Base-by-base conservation (phyloP, 108 stramenopile genomes). In the Skeletonema grethae region DNA sequence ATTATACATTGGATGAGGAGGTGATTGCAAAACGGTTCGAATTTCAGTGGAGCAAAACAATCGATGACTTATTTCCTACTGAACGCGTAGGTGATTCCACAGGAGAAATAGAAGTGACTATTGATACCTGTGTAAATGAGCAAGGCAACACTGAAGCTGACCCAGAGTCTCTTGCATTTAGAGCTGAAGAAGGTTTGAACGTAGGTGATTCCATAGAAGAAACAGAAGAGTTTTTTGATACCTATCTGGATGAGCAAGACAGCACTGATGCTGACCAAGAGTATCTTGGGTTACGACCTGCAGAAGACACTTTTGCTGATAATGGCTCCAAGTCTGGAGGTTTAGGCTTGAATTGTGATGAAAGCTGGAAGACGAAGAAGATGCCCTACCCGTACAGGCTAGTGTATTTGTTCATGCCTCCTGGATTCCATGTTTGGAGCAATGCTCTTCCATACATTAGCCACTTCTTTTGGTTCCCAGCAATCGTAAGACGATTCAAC, bases 361-460 rank as follows among this genome's bases (percentile, higher is more conserved):
- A 34, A 11, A n/a, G 3, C 12, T n/a, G 61, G 7, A 20, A 53
- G 29, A 63, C 3, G 10, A 22, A 29, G 24, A 20, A 29, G 24
- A 20, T 69, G 28, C 22, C 67, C 35, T 73, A 73, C 45, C 79
- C 79, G 13, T 73, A 63, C 48, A 63, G 79, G 62, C 53, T 73
- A 0, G 55, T 62, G 46, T 67, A 63, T 41, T 69, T 72, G 45
- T 73, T 73, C 31, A 61, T 80, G 38, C 79, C 79, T 0, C 79
- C 70, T 11, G 79, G 79, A 24, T 80, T 80, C 58, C 72, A 80
- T 65, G 64, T 50, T 59, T 80, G 79, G 79, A 18, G 9, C 13
- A 39, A 58, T 59, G 70, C 66, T 6, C 25, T 61, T 30, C 56
- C 62, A 10, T 72, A 46, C 29, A 3, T 65, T 0, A 55, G 55